A percentile compares a stretch with the other conserved stretches of the same genome.
Conservation (phyloP, 257 asterid species). For the Phtheirospermum japonicum region DNA sequence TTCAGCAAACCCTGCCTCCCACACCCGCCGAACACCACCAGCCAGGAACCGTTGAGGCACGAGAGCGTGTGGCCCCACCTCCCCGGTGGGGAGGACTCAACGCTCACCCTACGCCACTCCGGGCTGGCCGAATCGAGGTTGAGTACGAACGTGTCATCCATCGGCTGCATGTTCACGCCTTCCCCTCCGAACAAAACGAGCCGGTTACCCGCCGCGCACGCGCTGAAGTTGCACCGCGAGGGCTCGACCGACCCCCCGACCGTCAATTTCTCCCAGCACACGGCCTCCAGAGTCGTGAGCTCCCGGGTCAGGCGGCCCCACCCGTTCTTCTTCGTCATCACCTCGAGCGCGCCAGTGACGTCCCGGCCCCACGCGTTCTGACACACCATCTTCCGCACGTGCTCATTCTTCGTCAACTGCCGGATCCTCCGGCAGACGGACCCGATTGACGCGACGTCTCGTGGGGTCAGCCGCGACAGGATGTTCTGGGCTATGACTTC, state of each 20-base stretch:
- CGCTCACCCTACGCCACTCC: conserved; percentile 76
- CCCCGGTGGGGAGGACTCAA: conserved; percentile 80
- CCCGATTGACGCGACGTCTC: conserved; percentile 90
- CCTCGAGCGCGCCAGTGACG: conserved; percentile 72
- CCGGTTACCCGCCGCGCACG: conserved; percentile 87
- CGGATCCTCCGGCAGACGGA: conserved; percentile 85
- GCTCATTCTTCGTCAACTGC: conserved; percentile 71
- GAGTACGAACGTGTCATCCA: conserved; percentile 91
- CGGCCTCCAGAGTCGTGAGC: conserved; percentile 84
- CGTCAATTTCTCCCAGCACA: conserved; percentile 74
- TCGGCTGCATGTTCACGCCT: conserved; percentile 92
- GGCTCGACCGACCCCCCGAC: conserved; percentile 89
- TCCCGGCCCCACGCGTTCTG: conserved; percentile 96
- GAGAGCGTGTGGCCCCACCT: conserved; percentile 95
- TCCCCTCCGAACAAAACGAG: conserved; percentile 88
- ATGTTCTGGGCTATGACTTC: conserved; percentile 88
- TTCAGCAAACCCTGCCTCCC: conserved; percentile 80
- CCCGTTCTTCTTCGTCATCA: conserved; percentile 70
- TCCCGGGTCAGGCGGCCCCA: conserved; percentile 95
- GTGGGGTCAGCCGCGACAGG: conserved; percentile 70
- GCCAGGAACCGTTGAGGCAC: conserved; percentile 71
- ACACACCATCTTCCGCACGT: conserved; percentile 77
- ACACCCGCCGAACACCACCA: conserved; percentile 85
- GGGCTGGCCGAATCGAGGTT: conserved; percentile 71
- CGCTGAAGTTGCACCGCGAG: conserved; percentile 85